Evolutionary conservation across 2,329 filamentous ascomycete species (phyloP).

Genomic region (Pestalotiopsis sp.): DNA sequence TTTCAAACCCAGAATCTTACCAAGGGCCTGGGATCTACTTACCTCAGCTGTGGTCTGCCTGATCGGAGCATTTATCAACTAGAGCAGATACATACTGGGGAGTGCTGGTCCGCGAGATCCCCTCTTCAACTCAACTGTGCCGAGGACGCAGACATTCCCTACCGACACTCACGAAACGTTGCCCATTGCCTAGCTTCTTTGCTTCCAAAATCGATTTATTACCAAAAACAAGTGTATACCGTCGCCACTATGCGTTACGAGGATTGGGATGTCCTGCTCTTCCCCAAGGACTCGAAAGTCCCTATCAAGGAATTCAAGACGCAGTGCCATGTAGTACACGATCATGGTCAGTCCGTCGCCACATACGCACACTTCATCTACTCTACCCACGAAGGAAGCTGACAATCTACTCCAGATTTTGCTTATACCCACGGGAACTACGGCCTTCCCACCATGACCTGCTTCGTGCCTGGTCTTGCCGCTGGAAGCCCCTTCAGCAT

Average conservation of each 20-base stretch:
- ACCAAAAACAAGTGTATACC: slow-evolving; percentile 9
- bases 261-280: slow-evolving; percentile 84
- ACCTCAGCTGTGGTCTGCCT: neutral
- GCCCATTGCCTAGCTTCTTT: neutral
- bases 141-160: neutral
- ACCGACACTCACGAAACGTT: neutral
- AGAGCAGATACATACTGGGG: neutral
- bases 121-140: neutral
- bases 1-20: neutral
- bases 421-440: slow-evolving; percentile 47
- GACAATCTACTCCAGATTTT: slow-evolving; percentile 42
- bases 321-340: slow-evolving; percentile 68
- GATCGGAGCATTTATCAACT: neutral
- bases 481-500: slow-evolving; percentile 64
- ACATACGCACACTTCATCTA: neutral
- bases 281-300: slow-evolving; percentile 64
- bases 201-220: slow-evolving; percentile 5
- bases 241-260: slow-evolving; percentile 73
- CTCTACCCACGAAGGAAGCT: neutral
- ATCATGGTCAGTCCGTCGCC: slow-evolving; percentile 36
- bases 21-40: neutral
- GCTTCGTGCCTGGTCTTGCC: slow-evolving; percentile 67
- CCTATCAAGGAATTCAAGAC: slow-evolving; percentile 84
- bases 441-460: slow-evolving; percentile 66
- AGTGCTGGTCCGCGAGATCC: neutral